A percentile compares a stretch with the other conserved stretches of the same genome.
phyloP scores from a whole-genome alignment of 192 early-diverging fungal species.

The Gamsiella multidivaricata region DNA sequence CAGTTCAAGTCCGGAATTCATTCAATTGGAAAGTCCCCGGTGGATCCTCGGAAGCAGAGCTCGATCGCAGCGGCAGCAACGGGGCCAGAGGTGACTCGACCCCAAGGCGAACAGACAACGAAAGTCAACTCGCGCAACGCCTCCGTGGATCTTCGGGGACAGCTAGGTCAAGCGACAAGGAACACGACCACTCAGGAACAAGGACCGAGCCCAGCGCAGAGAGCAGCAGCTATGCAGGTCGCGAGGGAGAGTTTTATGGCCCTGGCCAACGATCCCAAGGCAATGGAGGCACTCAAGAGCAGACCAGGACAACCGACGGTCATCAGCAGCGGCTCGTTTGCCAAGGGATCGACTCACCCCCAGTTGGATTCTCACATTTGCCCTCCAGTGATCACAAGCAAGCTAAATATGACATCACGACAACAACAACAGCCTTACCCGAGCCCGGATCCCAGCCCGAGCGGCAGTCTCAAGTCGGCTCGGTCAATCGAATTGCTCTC shows the following conservation, averaged over 20 bases:
- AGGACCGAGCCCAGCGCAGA: slow-evolving; percentile 44
- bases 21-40: slow-evolving; percentile 27
- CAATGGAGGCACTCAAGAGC: slow-evolving; percentile 19
- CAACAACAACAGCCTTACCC: not conserved
- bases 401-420: not conserved
- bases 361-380: not conserved
- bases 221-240: slow-evolving; percentile 29
- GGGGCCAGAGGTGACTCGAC: not conserved
- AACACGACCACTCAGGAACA: not conserved
- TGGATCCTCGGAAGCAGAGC: slow-evolving; percentile 33
- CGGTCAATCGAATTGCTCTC: slow-evolving; percentile 5
- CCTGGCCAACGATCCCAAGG: slow-evolving; percentile 34
- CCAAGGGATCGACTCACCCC: slow-evolving; percentile 10
- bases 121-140: slow-evolving; percentile 9
- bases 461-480: slow-evolving; percentile 3
- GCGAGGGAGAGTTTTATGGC: slow-evolving; percentile 37
- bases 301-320: slow-evolving; percentile 13
- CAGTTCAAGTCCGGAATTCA: slow-evolving; percentile 8
- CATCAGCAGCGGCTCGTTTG: slow-evolving; percentile 34
- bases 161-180: slow-evolving; percentile 35
- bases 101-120: not conserved
- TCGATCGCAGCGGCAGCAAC: slow-evolving; percentile 3
- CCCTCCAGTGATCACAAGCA: slow-evolving; percentile 19
- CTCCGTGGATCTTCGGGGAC: slow-evolving; percentile 36
- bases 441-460: slow-evolving; percentile 8